Conservation (phyloP, 441 rosid species). For the Adansonia gregorii region DNA sequence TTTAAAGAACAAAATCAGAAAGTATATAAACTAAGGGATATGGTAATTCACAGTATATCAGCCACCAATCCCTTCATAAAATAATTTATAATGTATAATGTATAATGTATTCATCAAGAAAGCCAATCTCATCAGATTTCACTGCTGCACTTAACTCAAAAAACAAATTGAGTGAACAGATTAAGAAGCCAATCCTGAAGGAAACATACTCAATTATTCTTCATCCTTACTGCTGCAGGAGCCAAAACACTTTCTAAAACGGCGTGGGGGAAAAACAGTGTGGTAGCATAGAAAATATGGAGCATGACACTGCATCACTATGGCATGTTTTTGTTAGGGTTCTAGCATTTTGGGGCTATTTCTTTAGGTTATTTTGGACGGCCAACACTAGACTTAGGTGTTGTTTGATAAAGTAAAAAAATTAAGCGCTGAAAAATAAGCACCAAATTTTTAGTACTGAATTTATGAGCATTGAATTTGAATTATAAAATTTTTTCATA, state of each 20-base stretch:
- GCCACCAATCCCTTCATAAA: conserved; percentile 4
- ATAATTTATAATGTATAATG: not conserved
- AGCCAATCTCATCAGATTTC: not conserved
- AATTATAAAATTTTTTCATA: not conserved
- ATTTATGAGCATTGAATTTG: not conserved
- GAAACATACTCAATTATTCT: not conserved
- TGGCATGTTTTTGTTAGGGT: not conserved
- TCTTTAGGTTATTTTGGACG: not conserved
- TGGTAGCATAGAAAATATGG: not conserved
- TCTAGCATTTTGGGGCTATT: not conserved
- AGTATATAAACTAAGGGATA: not conserved
- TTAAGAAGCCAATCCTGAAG: conserved; percentile 4
- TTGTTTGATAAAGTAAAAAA: not conserved
- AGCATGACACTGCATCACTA: conserved; percentile 7
- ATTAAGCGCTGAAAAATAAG: not conserved
- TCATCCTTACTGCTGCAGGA: conserved; percentile 5
- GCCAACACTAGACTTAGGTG: not conserved
- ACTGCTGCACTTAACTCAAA: not conserved
- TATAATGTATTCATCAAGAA: not conserved
- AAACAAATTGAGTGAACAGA: not conserved
- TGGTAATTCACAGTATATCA: not conserved
- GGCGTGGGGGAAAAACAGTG: not conserved
- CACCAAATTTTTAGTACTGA: not conserved
- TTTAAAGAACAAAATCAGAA: not conserved
- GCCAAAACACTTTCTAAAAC: not conserved